phyloP scores from a whole-genome alignment of 1,284 basidiomycete species.

The Waitea zeae region DNA sequence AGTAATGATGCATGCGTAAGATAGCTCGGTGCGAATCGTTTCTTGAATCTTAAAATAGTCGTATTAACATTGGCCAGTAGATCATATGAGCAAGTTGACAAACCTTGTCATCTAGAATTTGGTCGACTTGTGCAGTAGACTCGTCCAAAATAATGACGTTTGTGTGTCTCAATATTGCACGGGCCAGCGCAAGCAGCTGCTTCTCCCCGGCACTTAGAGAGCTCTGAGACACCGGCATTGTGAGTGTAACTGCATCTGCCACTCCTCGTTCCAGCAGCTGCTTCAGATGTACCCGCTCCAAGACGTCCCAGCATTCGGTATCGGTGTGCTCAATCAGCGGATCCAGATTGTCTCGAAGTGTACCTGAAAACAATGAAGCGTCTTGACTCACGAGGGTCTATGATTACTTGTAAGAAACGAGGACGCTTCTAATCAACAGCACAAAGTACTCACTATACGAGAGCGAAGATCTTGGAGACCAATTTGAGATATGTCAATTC shows the following conservation, averaged over 20 bases:
- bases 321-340: constrained; percentile 84
- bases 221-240: constrained; percentile 75
- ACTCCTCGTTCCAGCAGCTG: constrained; percentile 39
- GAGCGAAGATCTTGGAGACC: constrained; percentile 81
- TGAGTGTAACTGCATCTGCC: constrained; percentile 32
- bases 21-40: constrained; percentile 51
- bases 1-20: constrained; percentile 34
- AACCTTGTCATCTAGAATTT: no score
- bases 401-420: no score
- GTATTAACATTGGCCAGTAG: constrained; percentile 65
- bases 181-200: constrained; percentile 72
- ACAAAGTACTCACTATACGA: no score
- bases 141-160: constrained; percentile 73
- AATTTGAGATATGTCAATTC: constrained; percentile 71
- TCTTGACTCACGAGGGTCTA: constrained; percentile 67
- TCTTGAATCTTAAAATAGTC: constrained; percentile 60
- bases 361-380: constrained; percentile 26
- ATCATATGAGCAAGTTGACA: constrained; percentile 63
- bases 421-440: no score
- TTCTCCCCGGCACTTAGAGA: no score
- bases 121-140: no score
- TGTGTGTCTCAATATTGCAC: constrained; percentile 62
- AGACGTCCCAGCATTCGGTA: constrained; percentile 69
- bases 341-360: constrained; percentile 72
- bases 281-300: constrained; percentile 78